Conservation (phyloP, 1,139 yeast genomes). For the Sugiyamaella grinbergsii region DNA sequence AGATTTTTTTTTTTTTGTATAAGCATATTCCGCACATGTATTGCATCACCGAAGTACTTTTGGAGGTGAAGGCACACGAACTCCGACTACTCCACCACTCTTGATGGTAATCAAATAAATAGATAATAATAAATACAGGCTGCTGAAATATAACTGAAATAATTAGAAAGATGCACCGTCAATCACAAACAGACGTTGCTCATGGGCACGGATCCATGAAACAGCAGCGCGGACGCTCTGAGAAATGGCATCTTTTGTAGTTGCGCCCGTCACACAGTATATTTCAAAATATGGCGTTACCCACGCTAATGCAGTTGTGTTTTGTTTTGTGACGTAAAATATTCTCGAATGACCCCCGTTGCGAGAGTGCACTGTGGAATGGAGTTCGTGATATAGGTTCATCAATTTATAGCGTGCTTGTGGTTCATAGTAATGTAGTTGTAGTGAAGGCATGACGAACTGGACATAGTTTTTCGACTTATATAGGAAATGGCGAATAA, state of each 20-base stretch:
- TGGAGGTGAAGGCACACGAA: too few species aligned
- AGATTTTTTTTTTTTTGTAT: too few species aligned
- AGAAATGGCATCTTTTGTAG: constrained; percentile 51
- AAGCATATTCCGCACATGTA: too few species aligned
- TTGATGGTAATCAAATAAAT: neutral
- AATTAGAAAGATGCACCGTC: constrained; percentile 58
- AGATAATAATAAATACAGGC: neutral
- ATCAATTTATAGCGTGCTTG: constrained; percentile 42
- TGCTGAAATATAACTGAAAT: neutral
- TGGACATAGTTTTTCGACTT: constrained; percentile 67
- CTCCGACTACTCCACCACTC: too few species aligned
- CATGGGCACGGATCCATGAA: constrained; percentile 59
- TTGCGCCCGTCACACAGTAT: constrained; percentile 55
- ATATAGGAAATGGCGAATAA: constrained; percentile 77
- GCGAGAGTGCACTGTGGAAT: constrained; percentile 41
- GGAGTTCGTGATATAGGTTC: constrained; percentile 49
- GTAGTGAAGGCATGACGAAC: constrained; percentile 51
- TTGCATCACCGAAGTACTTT: too few species aligned
- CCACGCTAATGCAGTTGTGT: constrained; percentile 56
- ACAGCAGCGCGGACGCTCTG: constrained; percentile 55
- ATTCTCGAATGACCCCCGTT: constrained; percentile 35
- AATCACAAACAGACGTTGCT: constrained; percentile 58
- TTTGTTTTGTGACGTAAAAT: constrained; percentile 40
- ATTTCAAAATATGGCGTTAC: constrained; percentile 59
- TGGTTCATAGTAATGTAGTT: constrained; percentile 40